These are phyloP conservation scores for Rhodamnia rubescens DNA, from an alignment of 345 rosid species.

Conservation along the genomic window DNA sequence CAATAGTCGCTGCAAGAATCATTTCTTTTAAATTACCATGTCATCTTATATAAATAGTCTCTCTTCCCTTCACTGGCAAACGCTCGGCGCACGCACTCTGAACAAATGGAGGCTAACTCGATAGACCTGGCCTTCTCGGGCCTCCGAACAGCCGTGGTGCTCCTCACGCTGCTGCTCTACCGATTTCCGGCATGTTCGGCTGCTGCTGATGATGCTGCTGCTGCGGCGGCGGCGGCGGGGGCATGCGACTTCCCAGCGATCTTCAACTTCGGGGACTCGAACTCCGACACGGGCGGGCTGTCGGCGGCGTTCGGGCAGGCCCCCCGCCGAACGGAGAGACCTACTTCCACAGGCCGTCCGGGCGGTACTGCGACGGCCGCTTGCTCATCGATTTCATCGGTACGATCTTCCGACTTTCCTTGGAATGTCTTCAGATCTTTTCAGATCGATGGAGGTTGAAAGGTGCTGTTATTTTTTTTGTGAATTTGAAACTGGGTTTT, in stretches of 20 bases:
- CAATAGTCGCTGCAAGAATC: neutral
- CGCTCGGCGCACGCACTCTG: neutral
- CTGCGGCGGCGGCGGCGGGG: neutral
- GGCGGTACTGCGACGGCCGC: slow-evolving; percentile 64
- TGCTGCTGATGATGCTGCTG: neutral
- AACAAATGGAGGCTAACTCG: neutral
- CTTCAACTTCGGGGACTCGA: slow-evolving; percentile 45
- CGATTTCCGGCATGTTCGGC: neutral
- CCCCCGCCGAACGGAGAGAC: slow-evolving; percentile 49
- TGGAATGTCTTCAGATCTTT: neutral
- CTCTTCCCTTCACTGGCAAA: neutral
- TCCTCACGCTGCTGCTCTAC: neutral
- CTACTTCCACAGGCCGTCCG: slow-evolving; percentile 43
- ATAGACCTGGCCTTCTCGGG: neutral
- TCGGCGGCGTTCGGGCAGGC: slow-evolving; percentile 56
- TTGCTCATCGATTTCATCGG: slow-evolving; percentile 61
- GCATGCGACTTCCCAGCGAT: slow-evolving; percentile 26
- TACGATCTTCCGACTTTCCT: neutral
- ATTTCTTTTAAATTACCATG: neutral
- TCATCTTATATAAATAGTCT: neutral
- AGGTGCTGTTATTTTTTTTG: neutral
- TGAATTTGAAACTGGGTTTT: neutral
- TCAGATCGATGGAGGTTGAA: too few relatives aligned
- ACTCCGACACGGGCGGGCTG: slow-evolving; percentile 47
- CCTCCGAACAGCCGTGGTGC: neutral